A percentile compares a stretch with the other conserved stretches of the same genome.
These are phyloP conservation scores for Candida endomychidarum DNA, from an alignment of 805 yeast species.

Conservation along the genomic window DNA sequence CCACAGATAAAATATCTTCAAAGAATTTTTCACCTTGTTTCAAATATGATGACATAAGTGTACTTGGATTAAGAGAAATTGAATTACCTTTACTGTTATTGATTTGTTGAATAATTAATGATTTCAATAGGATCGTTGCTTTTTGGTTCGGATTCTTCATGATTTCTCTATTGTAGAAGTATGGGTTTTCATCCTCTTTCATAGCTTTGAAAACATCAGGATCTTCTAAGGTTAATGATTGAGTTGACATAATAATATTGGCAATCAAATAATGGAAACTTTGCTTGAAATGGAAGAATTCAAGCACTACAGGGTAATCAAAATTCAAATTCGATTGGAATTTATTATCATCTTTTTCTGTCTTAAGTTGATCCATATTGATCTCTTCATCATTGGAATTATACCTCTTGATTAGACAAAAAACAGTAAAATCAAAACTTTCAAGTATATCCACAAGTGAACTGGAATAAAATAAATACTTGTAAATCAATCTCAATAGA, in stretches of 20 bases:
- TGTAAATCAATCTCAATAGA: conserved; percentile 53
- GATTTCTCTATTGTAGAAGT: conserved; percentile 39
- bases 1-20: conserved; percentile 36
- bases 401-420: conserved; percentile 41
- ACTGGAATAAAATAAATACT: conserved; percentile 49
- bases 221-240: conserved; percentile 66
- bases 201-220: conserved; percentile 71
- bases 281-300: conserved; percentile 75
- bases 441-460: conserved; percentile 54
- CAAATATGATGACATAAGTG: conserved; percentile 38
- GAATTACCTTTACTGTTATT: conserved; percentile 31
- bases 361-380: neutral
- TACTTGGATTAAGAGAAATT: conserved; percentile 41
- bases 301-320: conserved; percentile 58
- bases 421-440: conserved; percentile 61
- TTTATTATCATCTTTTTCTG: conserved; percentile 1
- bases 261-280: conserved; percentile 60
- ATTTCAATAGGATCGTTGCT: conserved; percentile 48
- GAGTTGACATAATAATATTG: conserved; percentile 64
- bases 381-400: conserved; percentile 18
- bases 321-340: conserved; percentile 30
- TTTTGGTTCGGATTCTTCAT: conserved; percentile 46
- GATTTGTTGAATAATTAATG: conserved; percentile 47
- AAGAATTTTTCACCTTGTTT: conserved; percentile 34
- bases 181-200: conserved; percentile 50